Evolutionary conservation across 495 filamentous ascomycete species (phyloP), one percentile per base, ranked within the genome.

Genomic region (Xylaria bambusicola): DNA sequence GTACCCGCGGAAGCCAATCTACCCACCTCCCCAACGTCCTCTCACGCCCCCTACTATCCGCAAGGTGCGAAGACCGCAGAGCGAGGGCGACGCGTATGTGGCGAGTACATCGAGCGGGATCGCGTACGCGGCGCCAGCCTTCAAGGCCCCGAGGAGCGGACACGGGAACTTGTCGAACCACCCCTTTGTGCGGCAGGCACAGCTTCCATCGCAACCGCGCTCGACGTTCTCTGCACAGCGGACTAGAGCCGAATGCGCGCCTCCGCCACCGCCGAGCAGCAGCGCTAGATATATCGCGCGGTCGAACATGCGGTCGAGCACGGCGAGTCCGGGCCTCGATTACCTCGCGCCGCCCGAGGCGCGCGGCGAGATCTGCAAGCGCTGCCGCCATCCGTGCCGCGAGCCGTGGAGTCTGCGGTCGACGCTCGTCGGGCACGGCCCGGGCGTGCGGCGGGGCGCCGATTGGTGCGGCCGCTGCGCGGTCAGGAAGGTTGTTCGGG

Each of bases 1-100:
- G 24, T 64, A 75, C 49, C 75, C 75, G 6, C 71, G 69, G 44
- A 56, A 50, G 12, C 73, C 75, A 12, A 27, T 68, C 17, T 67
- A 72, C 47, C 66, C 71, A 7, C 68, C 73, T 2, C 62, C 67
- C 20, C 33, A 62, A 20, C 59, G 56, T 0, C 65, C 67, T 7
- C 6, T 23, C 0, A 73, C 73, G 7, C 74, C 74, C 5, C 52
- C 62, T 2, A 69, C 66, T 2, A 67, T 74, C 57, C 62, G 20
- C 48, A 55, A 41, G 24, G 40, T 49, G 7, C 17, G 17, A 15
- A 42, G 46, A 0, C 58, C 50, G 9, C 31, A 42, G 51, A 49
- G 51, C 51, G 45, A 61, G 0, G 42, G 51, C 1, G 33, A 54
- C 36, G 35, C 56, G 26, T 58, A 58, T 20, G 24, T 51, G 10